Base-by-base conservation (phyloP, 2,329 filamentous ascomycete genomes). In the Colletotrichum sp. region DNA sequence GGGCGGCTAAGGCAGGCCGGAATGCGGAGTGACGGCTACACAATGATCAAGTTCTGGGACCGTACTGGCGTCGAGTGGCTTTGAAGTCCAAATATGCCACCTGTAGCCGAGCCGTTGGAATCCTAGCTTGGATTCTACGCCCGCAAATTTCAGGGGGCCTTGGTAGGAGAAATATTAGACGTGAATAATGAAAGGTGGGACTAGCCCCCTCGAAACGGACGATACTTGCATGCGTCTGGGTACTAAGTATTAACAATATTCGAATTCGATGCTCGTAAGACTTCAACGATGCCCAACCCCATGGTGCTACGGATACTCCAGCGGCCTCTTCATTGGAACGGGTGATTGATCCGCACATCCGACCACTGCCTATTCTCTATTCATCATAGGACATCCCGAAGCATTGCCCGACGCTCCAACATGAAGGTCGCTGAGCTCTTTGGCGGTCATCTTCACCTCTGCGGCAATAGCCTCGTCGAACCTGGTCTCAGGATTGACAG, bases 341-440 rank as follows among this genome's bases (percentile, higher is more conserved):
- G 6, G 10, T 24, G 7, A 30, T n/a, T 36, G 0, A 32, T 34
- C 6, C 16, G 2, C 2, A n/a, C 18, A 15, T 5, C n/a, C 6
- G 44, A 13, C 15, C 18, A 13, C 26, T 59, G 12, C 13, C 39
- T 70, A 70, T 15, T 75, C 73, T 26, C 64, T 73, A 44, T 75
- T 75, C 70, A 75, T 75, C 72, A 75, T 75, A 13, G 73, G 73
- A n/a, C 73, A 75, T 2, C 73, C 73, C 4, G 63, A 64, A 2
- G 69, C 64, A 24, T 36, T 59, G 6, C n/a, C 63, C 15, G 59
- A 65, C 8, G 12, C 70, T 18, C 63, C 66, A 9, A 63, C 59
- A 22, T 75, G 63, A 6, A 73, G 18, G 13, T 71, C 64, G 18
- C 73, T 73, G 6, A 75, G 66, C 8, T 73, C 57, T 5, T 64